These are phyloP conservation scores for Penicillium lagena DNA, from an alignment of 495 filamentous ascomycete species.

Conservation along the genomic window DNA sequence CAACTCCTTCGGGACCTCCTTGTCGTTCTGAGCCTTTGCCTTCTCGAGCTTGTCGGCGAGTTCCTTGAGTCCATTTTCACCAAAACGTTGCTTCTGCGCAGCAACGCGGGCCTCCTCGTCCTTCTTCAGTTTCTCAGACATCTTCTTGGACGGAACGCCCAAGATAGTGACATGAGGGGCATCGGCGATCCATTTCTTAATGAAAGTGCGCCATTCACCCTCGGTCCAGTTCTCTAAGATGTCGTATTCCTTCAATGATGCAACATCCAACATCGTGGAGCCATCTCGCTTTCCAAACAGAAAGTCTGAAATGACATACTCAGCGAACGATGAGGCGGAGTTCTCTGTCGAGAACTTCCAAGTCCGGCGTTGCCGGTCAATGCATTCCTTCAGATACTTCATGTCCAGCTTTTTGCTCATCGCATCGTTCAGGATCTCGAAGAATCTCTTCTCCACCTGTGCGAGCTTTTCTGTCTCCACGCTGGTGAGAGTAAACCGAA, in stretches of 20 bases:
- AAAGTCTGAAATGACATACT: slow-evolving; percentile 81
- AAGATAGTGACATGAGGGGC: slow-evolving; percentile 82
- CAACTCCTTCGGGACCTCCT: slow-evolving; percentile 67
- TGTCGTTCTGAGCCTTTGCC: slow-evolving; percentile 76
- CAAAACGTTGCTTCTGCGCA: slow-evolving; percentile 53
- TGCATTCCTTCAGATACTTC: slow-evolving; percentile 79
- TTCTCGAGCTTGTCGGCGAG: slow-evolving; percentile 69
- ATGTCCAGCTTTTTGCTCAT: slow-evolving; percentile 78
- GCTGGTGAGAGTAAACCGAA: slow-evolving; percentile 75
- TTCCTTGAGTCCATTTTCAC: slow-evolving; percentile 60
- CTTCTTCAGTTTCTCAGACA: slow-evolving; percentile 66
- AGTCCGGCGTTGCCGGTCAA: slow-evolving; percentile 69
- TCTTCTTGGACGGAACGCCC: slow-evolving; percentile 67
- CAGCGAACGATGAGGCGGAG: slow-evolving; percentile 67
- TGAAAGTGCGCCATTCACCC: slow-evolving; percentile 71
- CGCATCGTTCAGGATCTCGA: slow-evolving; percentile 74
- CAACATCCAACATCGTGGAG: slow-evolving; percentile 64
- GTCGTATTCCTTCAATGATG: slow-evolving; percentile 67
- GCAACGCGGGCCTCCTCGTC: slow-evolving; percentile 56
- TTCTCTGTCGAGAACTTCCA: slow-evolving; percentile 74
- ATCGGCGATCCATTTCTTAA: slow-evolving; percentile 79
- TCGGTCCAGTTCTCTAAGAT: slow-evolving; percentile 73
- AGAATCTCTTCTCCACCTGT: slow-evolving; percentile 77
- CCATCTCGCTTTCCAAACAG: slow-evolving; percentile 85
- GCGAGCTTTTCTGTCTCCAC: slow-evolving; percentile 82